These are phyloP conservation scores for Diaporthe eres DNA, from an alignment of 2,329 filamentous ascomycete species.

Conservation along the genomic window DNA sequence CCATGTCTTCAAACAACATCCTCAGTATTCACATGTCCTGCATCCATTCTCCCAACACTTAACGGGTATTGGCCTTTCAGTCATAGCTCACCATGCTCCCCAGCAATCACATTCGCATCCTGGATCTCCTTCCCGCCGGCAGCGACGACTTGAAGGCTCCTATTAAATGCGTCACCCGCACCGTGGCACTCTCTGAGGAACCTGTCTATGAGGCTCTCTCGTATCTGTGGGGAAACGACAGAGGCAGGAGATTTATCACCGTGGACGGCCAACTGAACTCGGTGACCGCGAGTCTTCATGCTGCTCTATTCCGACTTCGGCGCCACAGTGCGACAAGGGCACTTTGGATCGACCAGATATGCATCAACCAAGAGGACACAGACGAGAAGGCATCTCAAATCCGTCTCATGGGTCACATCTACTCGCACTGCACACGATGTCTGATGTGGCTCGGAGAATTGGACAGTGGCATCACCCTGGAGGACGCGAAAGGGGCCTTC, in stretches of 20 bases:
- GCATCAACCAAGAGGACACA: not conserved
- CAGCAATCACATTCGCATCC: not conserved
- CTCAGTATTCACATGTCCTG: not conserved
- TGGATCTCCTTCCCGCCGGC: not conserved
- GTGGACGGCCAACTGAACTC: not conserved
- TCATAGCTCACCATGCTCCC: not conserved
- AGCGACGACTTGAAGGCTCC: not conserved
- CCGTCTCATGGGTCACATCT: not conserved
- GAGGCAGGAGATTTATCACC: not conserved
- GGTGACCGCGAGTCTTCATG: not conserved
- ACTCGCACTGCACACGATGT: not conserved
- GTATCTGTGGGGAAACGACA: not conserved
- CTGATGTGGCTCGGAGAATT: not conserved
- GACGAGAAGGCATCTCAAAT: not conserved
- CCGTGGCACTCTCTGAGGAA: not conserved
- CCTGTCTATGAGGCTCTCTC: not conserved
- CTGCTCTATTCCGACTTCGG: not conserved
- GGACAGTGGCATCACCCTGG: not conserved
- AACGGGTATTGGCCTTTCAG: not conserved
- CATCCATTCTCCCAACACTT: not conserved
- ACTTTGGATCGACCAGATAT: not conserved
- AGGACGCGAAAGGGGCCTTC: not conserved
- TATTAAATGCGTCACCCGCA: not conserved
- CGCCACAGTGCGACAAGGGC: not conserved
- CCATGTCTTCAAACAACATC: not conserved